phyloP scores from a whole-genome alignment of 106 monocot genomes.

The Hemerocallis citrina region DNA sequence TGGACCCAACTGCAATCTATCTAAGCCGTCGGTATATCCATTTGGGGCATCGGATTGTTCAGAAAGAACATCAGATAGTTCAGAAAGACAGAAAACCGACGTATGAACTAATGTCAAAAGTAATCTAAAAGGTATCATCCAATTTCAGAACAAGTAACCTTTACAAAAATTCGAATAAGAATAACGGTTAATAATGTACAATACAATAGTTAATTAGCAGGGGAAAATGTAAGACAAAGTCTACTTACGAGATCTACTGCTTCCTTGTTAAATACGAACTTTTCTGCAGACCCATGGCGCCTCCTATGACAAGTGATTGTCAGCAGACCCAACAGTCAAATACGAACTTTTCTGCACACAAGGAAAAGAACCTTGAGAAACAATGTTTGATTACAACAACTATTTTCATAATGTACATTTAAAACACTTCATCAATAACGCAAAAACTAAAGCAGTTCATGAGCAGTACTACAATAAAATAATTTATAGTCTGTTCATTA shows the following conservation, averaged over 20 bases:
- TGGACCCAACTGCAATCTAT: conserved; percentile 59
- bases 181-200: not conserved
- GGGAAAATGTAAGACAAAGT: no score
- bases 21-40: conserved; percentile 52
- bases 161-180: not conserved
- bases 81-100: not conserved
- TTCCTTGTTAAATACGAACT: conserved; percentile 30
- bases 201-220: no score
- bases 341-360: conserved; percentile 14
- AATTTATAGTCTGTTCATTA: no score
- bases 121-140: not conserved
- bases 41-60: conserved; percentile 67
- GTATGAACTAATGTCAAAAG: no score
- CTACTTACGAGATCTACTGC: conserved; percentile 33
- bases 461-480: no score
- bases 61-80: not conserved
- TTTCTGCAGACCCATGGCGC: conserved; percentile 17
- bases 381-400: not conserved
- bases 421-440: not conserved
- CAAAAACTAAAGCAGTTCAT: not conserved
- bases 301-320: not conserved
- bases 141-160: not conserved
- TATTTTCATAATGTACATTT: not conserved
- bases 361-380: not conserved
- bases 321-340: not conserved